Conservation (phyloP, 2,329 filamentous ascomycete species). For the Penicillium glabrum region DNA sequence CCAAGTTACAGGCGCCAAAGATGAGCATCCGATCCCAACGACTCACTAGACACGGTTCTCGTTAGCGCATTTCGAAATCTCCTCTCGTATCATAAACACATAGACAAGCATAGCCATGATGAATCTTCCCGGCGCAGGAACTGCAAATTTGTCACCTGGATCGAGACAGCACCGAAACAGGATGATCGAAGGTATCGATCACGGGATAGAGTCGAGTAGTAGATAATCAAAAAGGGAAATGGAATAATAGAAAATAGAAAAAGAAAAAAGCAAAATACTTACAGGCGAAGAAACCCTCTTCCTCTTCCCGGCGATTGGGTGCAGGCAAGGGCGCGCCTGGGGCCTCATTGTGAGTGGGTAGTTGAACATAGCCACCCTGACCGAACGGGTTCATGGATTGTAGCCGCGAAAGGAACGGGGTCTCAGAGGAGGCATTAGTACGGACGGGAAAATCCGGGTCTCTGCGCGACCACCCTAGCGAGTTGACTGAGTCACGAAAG, state of each 20-base stretch:
- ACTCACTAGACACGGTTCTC: constrained; percentile 65
- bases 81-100: constrained; percentile 16
- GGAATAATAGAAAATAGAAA: constrained; percentile 5
- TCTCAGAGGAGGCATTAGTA: constrained; percentile 60
- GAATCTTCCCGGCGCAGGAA: constrained; percentile 39
- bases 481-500: constrained; percentile 93
- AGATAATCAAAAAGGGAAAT: constrained; percentile 8
- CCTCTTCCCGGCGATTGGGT: constrained; percentile 81
- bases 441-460: constrained; percentile 73
- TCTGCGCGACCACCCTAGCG: constrained; percentile 88
- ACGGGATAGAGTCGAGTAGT: constrained; percentile 19
- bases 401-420: constrained; percentile 75
- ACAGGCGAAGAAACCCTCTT: constrained; percentile 94
- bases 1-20: constrained; percentile 87
- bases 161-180: constrained; percentile 12
- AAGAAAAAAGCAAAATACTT: constrained; percentile 52
- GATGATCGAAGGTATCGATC: constrained; percentile 10
- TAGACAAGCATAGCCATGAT: constrained; percentile 16
- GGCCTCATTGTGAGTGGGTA: constrained; percentile 75
- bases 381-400: constrained; percentile 87
- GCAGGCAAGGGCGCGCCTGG: constrained; percentile 84
- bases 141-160: constrained; percentile 36
- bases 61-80: constrained; percentile 15
- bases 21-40: constrained; percentile 94
- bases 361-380: constrained; percentile 76